These are phyloP conservation scores for Grosmannia huntii DNA, from an alignment of 2,329 filamentous ascomycete species.

Conservation along the genomic window DNA sequence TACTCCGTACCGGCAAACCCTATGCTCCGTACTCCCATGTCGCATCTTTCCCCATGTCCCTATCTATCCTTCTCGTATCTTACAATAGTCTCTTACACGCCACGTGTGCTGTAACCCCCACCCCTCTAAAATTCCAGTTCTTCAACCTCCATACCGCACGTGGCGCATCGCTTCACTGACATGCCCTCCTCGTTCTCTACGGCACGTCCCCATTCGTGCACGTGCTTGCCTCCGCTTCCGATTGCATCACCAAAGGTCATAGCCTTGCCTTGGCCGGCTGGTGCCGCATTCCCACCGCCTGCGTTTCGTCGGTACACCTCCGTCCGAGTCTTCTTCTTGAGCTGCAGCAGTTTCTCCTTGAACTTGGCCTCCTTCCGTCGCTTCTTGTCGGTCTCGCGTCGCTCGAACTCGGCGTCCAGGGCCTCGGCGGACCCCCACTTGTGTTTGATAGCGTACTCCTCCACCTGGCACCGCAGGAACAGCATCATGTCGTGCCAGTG, in stretches of 20 bases:
- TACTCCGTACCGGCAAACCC: too few species aligned
- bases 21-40: neutral
- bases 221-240: slow-evolving; percentile 56
- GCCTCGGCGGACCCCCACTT: slow-evolving; percentile 88
- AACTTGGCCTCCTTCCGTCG: slow-evolving; percentile 83
- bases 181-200: slow-evolving; percentile 60
- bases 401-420: slow-evolving; percentile 78
- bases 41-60: neutral
- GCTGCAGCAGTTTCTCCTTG: slow-evolving; percentile 70
- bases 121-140: slow-evolving; percentile 48
- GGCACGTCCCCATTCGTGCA: slow-evolving; percentile 72
- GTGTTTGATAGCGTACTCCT: slow-evolving; percentile 76
- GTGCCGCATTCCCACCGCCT: slow-evolving; percentile 29
- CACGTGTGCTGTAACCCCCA: neutral
- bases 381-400: slow-evolving; percentile 68
- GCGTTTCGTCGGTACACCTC: slow-evolving; percentile 73
- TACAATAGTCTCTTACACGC: neutral
- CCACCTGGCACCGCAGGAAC: slow-evolving; percentile 84
- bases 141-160: slow-evolving; percentile 69
- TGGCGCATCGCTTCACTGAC: slow-evolving; percentile 66
- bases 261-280: slow-evolving; percentile 22
- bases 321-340: slow-evolving; percentile 87
- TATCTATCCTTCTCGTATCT: too few species aligned
- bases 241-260: slow-evolving; percentile 67
- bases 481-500: slow-evolving; percentile 99